phyloP scores from a whole-genome alignment of 371 early-diverging fungal genomes.

The Lichtheimia ramosa region DNA sequence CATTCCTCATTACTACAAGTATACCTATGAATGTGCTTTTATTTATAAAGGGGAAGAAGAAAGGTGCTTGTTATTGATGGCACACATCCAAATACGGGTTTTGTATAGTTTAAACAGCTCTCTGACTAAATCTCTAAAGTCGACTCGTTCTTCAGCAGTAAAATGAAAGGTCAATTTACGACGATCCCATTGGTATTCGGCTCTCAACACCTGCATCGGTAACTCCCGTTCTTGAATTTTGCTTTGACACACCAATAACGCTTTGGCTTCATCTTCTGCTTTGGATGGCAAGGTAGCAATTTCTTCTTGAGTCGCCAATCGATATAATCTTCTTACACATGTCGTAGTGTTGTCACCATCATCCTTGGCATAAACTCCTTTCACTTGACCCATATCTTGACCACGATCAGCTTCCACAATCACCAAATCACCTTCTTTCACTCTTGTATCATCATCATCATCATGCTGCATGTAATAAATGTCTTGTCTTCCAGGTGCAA shows the following conservation, averaged over 20 bases:
- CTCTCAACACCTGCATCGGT: slow-evolving; percentile 94
- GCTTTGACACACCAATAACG: slow-evolving; percentile 81
- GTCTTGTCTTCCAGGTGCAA: neutral
- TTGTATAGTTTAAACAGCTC: slow-evolving; percentile 99
- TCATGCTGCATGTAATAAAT: neutral
- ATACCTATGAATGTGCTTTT: too few species aligned
- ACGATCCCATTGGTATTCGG: slow-evolving; percentile 98
- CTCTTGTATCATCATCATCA: neutral
- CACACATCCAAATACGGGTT: slow-evolving; percentile 98
- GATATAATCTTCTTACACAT: slow-evolving; percentile 63
- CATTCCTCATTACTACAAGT: too few species aligned
- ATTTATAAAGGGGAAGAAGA: neutral
- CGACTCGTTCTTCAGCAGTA: slow-evolving; percentile 90
- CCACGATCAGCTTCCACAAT: slow-evolving; percentile 98
- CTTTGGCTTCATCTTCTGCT: slow-evolving; percentile 86
- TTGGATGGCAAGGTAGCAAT: slow-evolving; percentile 74
- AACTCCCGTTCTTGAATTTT: slow-evolving; percentile 86
- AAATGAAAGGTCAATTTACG: slow-evolving; percentile 96
- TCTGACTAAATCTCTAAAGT: slow-evolving; percentile 97
- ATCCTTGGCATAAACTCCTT: slow-evolving; percentile 40
- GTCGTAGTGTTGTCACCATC: slow-evolving; percentile 20
- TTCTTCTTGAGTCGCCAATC: slow-evolving; percentile 77
- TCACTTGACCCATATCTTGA: slow-evolving; percentile 90
- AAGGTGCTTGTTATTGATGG: neutral
- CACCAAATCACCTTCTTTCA: slow-evolving; percentile 74